These are phyloP conservation scores for Coix lacrymajobi DNA, from an alignment of 176 grass and related monocot species.

Conservation along the genomic window DNA sequence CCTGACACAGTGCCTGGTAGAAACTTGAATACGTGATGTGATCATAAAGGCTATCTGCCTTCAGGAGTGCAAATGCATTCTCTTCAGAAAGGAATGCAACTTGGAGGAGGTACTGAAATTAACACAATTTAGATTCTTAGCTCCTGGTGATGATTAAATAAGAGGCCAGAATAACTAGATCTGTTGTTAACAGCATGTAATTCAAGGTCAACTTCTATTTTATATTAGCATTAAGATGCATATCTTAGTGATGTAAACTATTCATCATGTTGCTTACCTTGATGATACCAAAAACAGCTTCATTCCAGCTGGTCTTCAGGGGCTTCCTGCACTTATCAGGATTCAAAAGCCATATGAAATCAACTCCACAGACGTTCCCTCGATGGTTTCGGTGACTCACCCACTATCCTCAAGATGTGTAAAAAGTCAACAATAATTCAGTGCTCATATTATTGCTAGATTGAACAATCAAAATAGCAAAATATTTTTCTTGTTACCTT, in stretches of 20 bases:
- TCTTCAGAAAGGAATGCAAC: constrained; percentile 54
- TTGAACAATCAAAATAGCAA: constrained; percentile 27
- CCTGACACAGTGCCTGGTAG: constrained; percentile 75
- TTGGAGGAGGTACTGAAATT: constrained; percentile 64
- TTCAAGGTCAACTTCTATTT: constrained; percentile 35
- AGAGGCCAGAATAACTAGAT: background rate
- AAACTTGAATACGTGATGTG: constrained; percentile 77
- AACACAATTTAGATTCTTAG: constrained; percentile 18
- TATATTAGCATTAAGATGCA: constrained; percentile 24
- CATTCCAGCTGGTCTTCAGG: constrained; percentile 92
- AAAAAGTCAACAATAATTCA: background rate
- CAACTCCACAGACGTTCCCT: constrained; percentile 90
- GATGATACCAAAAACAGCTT: constrained; percentile 88
- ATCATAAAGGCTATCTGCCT: constrained; percentile 62
- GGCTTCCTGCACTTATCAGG: constrained; percentile 68
- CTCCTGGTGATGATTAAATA: background rate
- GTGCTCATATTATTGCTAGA: background rate
- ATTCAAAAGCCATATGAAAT: constrained; percentile 97
- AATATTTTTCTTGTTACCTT: constrained; percentile 52
- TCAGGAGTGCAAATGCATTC: constrained; percentile 89
- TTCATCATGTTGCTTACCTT: constrained; percentile 55
- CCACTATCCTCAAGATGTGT: constrained; percentile 50
- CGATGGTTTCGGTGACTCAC: constrained; percentile 94
- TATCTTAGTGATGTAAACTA: constrained; percentile 13
- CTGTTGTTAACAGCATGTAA: constrained; percentile 24